Base-by-base conservation (phyloP, 2,329 filamentous ascomycete genomes). In the Plectosphaerella plurivora region DNA sequence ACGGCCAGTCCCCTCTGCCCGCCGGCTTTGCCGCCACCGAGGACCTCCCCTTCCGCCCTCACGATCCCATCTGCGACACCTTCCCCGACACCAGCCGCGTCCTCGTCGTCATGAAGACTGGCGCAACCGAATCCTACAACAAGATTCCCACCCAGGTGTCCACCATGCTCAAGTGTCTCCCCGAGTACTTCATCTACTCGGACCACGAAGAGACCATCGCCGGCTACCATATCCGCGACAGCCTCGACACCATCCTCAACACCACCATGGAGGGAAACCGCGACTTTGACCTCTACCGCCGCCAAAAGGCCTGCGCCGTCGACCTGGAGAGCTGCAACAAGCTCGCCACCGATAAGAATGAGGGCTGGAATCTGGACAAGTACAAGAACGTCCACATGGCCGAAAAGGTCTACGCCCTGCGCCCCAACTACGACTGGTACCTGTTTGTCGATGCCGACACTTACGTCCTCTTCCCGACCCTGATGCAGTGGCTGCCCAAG, bases 351-450 rank as follows among this genome's bases (percentile, higher is more conserved):
- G 61, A 59, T 46, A 53, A 61, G 36, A 37, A 59, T n/a, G 66
- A 72, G 20, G 72, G 71, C 2, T 84, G 80, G 81, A 71, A 68
- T 16, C 63, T 84, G 39, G 81, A 84, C 68, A 83, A 82, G 66
- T 84, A 82, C 68, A 84, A 84, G 65, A 83, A 82, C 61, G 68
- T 82, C 45, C 80, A 82, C 61, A 82, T 83, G 61, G 74, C 79
- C 12, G 75, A 81, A 63, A 79, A 81, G 65, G 65, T 76, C 1
- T 83, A 75, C 58, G 60, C 65, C 22, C 64, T 77, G 64, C 72
- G 74, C 9, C 79, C 80, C 10, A 61, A 71, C 52, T 75, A 75
- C 52, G 76, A 82, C 57, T 84, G 81, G 81, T 84, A 82, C 59
- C 62, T 84, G 14, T 83, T 81, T 56, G 71, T 83, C 55, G 81